Evolutionary conservation across 148 eudicot genomes (phyloP).

Genomic region (Agrostemma githago): DNA sequence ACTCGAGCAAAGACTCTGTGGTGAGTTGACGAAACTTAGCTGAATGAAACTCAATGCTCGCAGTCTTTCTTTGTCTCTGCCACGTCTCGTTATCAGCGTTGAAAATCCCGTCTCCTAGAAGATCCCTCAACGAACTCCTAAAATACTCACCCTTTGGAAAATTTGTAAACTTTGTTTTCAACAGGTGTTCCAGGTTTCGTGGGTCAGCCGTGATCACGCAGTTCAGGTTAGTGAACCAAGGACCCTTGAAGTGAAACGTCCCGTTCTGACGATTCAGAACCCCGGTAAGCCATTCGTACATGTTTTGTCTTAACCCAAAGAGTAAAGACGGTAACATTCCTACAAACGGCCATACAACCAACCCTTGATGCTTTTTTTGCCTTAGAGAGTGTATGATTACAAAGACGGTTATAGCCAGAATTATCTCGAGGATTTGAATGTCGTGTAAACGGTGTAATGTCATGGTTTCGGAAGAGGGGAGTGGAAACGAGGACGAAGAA

Average conservation of each 20-base stretch:
- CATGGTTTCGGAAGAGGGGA: conserved; percentile 17
- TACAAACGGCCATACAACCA: conserved; percentile 71
- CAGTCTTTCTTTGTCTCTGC: conserved; percentile 76
- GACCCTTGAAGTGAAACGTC: conserved; percentile 66
- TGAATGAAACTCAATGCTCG: conserved; percentile 81
- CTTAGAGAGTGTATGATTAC: conserved; percentile 48
- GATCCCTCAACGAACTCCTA: conserved; percentile 45
- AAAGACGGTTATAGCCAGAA: conserved; percentile 48
- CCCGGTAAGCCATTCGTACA: conserved; percentile 65
- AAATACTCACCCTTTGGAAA: conserved; percentile 74
- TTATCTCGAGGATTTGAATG: conserved; percentile 50
- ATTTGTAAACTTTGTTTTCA: conserved; percentile 55
- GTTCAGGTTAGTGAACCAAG: conserved; percentile 60
- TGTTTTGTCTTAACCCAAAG: conserved; percentile 36
- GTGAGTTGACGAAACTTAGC: conserved; percentile 60
- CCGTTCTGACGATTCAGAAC: conserved; percentile 44
- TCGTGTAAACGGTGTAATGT: conserved; percentile 26
- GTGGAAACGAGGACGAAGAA: conserved; percentile 4
- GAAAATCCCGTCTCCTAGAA: conserved; percentile 79
- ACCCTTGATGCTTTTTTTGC: conserved; percentile 46
- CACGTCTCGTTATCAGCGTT: conserved; percentile 68
- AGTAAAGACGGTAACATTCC: conserved; percentile 84
- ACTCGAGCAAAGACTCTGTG: conserved; percentile 53
- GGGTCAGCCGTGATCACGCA: conserved; percentile 85
- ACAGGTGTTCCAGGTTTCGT: conserved; percentile 65